phyloP scores from a whole-genome alignment of 441 rosid species.

The Jatropha multifida region DNA sequence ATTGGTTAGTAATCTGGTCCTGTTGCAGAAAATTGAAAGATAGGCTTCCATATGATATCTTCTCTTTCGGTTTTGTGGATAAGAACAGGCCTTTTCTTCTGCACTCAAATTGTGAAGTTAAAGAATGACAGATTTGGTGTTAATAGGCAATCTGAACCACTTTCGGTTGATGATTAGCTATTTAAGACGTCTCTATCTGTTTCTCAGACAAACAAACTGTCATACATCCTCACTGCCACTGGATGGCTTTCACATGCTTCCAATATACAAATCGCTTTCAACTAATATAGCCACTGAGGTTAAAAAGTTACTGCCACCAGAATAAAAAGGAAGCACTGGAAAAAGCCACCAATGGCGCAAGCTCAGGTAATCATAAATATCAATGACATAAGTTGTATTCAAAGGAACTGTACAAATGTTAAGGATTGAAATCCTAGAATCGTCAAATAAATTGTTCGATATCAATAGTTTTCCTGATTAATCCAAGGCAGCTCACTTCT shows the following conservation, averaged over 20 bases:
- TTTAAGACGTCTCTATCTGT: background rate
- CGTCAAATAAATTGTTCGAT: background rate
- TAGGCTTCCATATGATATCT: background rate
- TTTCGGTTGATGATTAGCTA: constrained; percentile 1
- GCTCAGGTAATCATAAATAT: background rate
- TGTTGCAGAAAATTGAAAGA: constrained; percentile 10
- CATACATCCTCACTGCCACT: background rate
- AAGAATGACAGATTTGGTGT: background rate
- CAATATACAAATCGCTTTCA: background rate
- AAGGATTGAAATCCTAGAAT: background rate
- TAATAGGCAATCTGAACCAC: background rate
- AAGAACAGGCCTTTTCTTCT: background rate
- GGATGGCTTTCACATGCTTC: constrained; percentile 6
- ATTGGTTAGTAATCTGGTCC: constrained; percentile 1
- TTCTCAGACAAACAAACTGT: background rate
- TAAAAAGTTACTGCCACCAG: background rate
- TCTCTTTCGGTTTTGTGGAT: background rate
- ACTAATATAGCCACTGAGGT: background rate
- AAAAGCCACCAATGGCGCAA: background rate
- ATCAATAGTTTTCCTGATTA: background rate
- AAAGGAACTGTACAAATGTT: background rate
- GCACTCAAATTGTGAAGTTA: background rate
- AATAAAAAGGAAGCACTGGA: background rate
- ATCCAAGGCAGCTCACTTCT: background rate
- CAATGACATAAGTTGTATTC: background rate